Base-by-base conservation (phyloP, 495 filamentous ascomycete genomes). In the Aspergillus biplanus region DNA sequence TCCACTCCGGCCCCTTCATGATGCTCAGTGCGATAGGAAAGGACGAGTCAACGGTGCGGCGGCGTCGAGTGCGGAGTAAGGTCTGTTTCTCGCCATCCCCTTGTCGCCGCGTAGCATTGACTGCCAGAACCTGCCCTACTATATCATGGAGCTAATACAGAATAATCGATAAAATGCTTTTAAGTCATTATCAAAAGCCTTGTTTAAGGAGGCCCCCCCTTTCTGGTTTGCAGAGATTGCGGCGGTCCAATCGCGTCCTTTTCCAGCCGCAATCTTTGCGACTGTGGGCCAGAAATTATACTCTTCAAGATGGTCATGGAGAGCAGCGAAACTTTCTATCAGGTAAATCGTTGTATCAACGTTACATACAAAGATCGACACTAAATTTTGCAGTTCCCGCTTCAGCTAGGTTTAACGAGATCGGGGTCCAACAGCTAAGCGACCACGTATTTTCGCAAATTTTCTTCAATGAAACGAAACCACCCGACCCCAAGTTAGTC, bases 401-500 rank as follows among this genome's bases (percentile, higher is more conserved):
- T 37, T 68, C 78, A 35, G 79, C 89, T 39, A 87, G 94, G 57
- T 92, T 87, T 78, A 98, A 97, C 71, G 90, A 95, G 59, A 91
- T 99, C 65, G 91, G 92, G 31, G 92, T 99, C 31, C 96, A 99
- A 77, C 93, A 97, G 67, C 72, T 99, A 47, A 95, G 91, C 80
- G 81, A 82, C 59, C 83, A 89, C 82, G 84, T 99, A 37, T 89
- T 92, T 74, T 68, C 85, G 5, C 96, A 98, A 73, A 79, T 99
- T 47, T 99, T 99, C 71, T 81, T 80, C n/a, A 75, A 79, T 44
- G 79, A 84, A 60, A 67, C 78, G 6, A 79, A 82, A 2, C 77
- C 83, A 4, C 86, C 90, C 1, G 81, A 91, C 16, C 71, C 85
- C 27, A 85, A 91, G 52, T 84, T 97, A 7, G 82, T 98, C 47